Percentiles rank a stretch among this genome's conserved stretches.
Evolutionary conservation across 306 rosid genomes (phyloP).

Genomic region (Vigna reflexopilosa): DNA sequence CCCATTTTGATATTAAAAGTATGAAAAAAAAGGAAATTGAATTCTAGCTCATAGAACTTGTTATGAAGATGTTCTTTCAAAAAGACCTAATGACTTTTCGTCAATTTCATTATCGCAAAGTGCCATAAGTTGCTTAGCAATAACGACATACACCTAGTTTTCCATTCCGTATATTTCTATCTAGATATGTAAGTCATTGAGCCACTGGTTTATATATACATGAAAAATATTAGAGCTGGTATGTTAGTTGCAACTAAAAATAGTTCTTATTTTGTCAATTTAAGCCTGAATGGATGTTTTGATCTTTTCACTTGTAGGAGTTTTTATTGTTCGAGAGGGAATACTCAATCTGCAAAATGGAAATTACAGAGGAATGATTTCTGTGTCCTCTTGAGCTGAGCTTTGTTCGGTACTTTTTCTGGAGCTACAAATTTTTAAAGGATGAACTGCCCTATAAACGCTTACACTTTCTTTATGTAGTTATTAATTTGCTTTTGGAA

Average conservation of each 20-base stretch:
- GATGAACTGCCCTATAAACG: not conserved
- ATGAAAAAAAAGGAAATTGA: too few relatives aligned
- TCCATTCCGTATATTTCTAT: not conserved
- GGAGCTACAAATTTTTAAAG: slow-evolving; percentile 32
- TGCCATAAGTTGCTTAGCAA: slow-evolving; percentile 15
- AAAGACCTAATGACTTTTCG: not conserved
- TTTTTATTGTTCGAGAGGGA: slow-evolving; percentile 82
- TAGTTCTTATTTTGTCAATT: slow-evolving; percentile 3
- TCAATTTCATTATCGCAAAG: slow-evolving; percentile 13
- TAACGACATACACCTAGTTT: slow-evolving; percentile 20
- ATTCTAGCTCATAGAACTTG: too few relatives aligned
- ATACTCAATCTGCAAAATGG: slow-evolving; percentile 75
- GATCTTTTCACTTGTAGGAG: slow-evolving; percentile 55
- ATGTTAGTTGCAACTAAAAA: slow-evolving; percentile 1
- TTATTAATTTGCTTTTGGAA: not conserved
- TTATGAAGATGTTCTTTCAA: too few relatives aligned
- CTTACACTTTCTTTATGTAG: slow-evolving; percentile 21
- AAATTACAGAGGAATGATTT: slow-evolving; percentile 55
- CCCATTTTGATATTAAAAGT: not conserved
- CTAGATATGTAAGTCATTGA: not conserved
- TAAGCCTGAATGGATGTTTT: slow-evolving; percentile 37
- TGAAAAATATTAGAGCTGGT: slow-evolving; percentile 6
- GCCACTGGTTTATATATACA: not conserved
- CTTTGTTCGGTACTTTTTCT: slow-evolving; percentile 9
- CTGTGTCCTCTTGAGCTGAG: slow-evolving; percentile 3